phyloP scores from a whole-genome alignment of 2,329 filamentous ascomycete species.

The Thelonectria discophora region DNA sequence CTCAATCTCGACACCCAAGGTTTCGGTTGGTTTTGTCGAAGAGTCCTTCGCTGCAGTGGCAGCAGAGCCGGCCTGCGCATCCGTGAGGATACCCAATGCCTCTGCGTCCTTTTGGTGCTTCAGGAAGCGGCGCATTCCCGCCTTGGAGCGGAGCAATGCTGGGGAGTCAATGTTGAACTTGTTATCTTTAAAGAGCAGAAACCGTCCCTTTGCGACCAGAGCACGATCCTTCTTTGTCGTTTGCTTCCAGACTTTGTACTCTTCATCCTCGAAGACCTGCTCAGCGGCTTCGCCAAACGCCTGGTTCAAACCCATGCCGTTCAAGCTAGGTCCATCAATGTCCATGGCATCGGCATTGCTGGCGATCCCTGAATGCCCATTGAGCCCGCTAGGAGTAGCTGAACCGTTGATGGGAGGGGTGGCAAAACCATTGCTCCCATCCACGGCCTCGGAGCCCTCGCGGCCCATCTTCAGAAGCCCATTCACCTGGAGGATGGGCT shows the following conservation, averaged over 20 bases:
- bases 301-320: slow-evolving; percentile 69
- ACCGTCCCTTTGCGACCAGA: slow-evolving; percentile 82
- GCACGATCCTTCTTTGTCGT: slow-evolving; percentile 97
- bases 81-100: slow-evolving; percentile 53
- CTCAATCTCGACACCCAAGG: slow-evolving; percentile 93
- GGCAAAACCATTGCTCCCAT: slow-evolving; percentile 85
- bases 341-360: slow-evolving; percentile 90
- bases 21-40: slow-evolving; percentile 68
- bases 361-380: slow-evolving; percentile 71
- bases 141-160: slow-evolving; percentile 83
- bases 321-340: slow-evolving; percentile 78
- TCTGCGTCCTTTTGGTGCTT: slow-evolving; percentile 79
- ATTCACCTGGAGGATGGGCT: slow-evolving; percentile 75
- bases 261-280: slow-evolving; percentile 87
- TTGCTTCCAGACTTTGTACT: slow-evolving; percentile 98
- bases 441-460: slow-evolving; percentile 80
- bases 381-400: slow-evolving; percentile 76
- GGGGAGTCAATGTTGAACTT: slow-evolving; percentile 88
- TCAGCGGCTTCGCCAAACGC: slow-evolving; percentile 73
- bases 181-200: slow-evolving; percentile 85
- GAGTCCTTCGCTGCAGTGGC: slow-evolving; percentile 56
- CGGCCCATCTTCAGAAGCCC: slow-evolving; percentile 66
- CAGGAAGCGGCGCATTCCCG: slow-evolving; percentile 88
- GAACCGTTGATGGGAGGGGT: slow-evolving; percentile 82
- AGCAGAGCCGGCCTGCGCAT: slow-evolving; percentile 50